phyloP scores from a whole-genome alignment of 106 monocot species.

The Dioscorea alata region DNA sequence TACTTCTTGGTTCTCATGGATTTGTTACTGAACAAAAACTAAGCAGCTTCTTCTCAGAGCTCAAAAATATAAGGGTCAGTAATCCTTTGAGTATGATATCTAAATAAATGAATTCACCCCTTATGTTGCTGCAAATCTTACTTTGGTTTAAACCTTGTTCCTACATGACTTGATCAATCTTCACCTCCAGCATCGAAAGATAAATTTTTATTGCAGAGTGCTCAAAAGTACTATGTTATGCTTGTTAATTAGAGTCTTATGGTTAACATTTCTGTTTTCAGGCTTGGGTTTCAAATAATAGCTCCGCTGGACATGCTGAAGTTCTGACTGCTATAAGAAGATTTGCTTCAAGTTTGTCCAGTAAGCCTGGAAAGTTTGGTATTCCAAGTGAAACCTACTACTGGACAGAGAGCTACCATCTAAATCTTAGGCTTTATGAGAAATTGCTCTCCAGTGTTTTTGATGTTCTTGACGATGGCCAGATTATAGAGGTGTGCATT shows the following conservation, averaged over 20 bases:
- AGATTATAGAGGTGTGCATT: constrained; percentile 53
- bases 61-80: constrained; percentile 41
- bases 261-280: constrained; percentile 11
- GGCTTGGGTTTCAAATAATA: constrained; percentile 32
- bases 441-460: constrained; percentile 66
- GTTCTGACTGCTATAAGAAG: constrained; percentile 33
- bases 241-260: too few relatives aligned
- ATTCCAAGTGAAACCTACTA: constrained; percentile 46
- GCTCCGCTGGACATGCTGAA: constrained; percentile 18
- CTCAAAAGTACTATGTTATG: too few relatives aligned
- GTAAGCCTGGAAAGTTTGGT: constrained; percentile 43
- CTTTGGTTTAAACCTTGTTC: not conserved
- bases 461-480: constrained; percentile 82
- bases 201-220: too few relatives aligned
- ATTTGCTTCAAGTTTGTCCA: constrained; percentile 42
- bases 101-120: not conserved
- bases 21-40: constrained; percentile 20
- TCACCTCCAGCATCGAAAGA: not conserved
- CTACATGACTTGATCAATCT: not conserved
- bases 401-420: constrained; percentile 53
- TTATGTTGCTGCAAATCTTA: not conserved
- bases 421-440: constrained; percentile 58
- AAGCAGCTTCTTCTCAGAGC: constrained; percentile 31
- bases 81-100: too few relatives aligned
- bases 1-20: constrained; percentile 29